Evolutionary conservation across 2,329 filamentous ascomycete species (phyloP), one percentile per base, ranked within the genome.

Genomic region (Colletotrichum zoysiae): DNA sequence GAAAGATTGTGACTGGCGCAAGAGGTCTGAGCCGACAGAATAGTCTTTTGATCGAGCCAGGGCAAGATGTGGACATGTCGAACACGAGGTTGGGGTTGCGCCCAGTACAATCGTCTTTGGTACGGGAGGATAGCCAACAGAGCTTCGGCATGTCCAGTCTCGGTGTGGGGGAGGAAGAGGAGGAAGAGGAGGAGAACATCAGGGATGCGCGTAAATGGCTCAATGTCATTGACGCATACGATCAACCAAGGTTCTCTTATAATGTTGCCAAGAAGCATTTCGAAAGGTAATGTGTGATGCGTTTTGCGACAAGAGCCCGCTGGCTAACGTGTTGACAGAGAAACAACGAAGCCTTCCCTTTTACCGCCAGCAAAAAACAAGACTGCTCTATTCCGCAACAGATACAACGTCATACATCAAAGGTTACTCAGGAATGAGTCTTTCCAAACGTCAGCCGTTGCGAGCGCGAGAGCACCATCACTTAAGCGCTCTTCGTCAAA

Each of bases 361-460:
- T 85, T 99, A 74, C 94, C 97, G 0, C 85, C 89, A 11, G 90
- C 94, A 20, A 89, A 91, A 7, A 92, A 95, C 78, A 97, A 97
- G 81, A 97, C 94, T 1, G 86, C 90, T 3, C 85, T 96, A 56
- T 98, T 98, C 82, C 90, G 95, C 75, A 95, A 98, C 79, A 89
- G 95, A 74, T 98, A 97, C 80, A 93, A 97, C 77, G 88, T 98
- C 66, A 92, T 98, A 62, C 93, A 98, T 79, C 95, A 98, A 80
- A 91, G 96, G 23, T 88, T 98, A 23, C 88, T 98, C 51, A 92
- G 96, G 60, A 98, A 98, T 79, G 95, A 98, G 81, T 91, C 93
- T 26, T 99, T 99, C 77, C 95, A 98, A 80, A 90, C 90, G 26
- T 94, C 95, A 1, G 87, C 92, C 26, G 90, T 97, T 67, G 89